Evolutionary conservation across 495 filamentous ascomycete species (phyloP).

Genomic region (Umbilicaria muhlenbergii): DNA sequence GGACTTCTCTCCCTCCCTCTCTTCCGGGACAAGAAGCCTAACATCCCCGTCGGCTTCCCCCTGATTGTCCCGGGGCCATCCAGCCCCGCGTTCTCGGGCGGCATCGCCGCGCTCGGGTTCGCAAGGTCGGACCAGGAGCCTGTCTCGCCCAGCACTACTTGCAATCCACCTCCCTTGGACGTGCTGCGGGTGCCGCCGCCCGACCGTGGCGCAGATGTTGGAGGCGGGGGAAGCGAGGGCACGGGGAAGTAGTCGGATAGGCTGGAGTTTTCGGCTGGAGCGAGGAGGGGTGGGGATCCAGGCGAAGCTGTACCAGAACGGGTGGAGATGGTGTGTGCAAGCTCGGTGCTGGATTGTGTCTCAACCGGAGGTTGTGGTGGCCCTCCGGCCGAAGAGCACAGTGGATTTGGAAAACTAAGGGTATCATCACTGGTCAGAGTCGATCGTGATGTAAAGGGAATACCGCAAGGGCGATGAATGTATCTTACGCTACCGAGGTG

Average conservation of each 20-base stretch:
- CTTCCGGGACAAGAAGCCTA: slow-evolving; percentile 77
- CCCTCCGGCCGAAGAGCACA: too few relatives aligned
- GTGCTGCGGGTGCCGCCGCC: slow-evolving; percentile 37
- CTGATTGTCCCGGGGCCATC: slow-evolving; percentile 31
- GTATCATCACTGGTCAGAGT: too few relatives aligned
- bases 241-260: slow-evolving; percentile 12
- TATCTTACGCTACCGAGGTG: slow-evolving; percentile 50
- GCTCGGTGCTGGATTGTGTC: slow-evolving; percentile 3
- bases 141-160: slow-evolving; percentile 75
- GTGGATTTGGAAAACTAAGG: too few relatives aligned
- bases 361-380: too few relatives aligned
- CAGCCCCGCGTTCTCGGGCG: slow-evolving; percentile 38
- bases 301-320: too few relatives aligned
- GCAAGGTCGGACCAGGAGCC: slow-evolving; percentile 85
- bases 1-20: slow-evolving; percentile 84
- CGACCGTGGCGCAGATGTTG: slow-evolving; percentile 6
- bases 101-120: slow-evolving; percentile 63
- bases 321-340: slow-evolving; percentile 15
- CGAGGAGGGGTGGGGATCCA: too few relatives aligned
- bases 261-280: neutral
- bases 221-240: slow-evolving; percentile 2
- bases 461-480: neutral
- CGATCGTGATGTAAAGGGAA: neutral
- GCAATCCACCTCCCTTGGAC: slow-evolving; percentile 70
- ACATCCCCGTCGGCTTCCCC: slow-evolving; percentile 47